Percentiles rank a stretch among this genome's conserved stretches.
Conservation (phyloP, 2,329 filamentous ascomycete species). For the Pseudogymnoascus sp. region DNA sequence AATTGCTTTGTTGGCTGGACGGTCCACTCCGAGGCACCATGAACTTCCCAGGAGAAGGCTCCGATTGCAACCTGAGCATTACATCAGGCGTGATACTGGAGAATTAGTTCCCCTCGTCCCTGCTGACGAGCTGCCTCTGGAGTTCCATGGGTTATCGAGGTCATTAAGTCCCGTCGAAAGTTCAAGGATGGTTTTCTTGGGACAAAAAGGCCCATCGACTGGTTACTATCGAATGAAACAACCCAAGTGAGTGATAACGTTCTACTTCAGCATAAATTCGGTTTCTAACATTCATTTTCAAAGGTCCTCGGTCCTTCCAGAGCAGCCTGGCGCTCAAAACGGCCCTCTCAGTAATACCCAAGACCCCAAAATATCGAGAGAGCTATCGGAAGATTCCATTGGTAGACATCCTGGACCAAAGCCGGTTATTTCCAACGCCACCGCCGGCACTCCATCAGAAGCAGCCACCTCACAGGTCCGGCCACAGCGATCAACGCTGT, state of each 20-base stretch:
- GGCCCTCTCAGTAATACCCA: not conserved
- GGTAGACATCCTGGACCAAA: not conserved
- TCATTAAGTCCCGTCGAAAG: conserved; percentile 34
- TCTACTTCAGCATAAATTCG: not conserved
- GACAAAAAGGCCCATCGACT: conserved; percentile 35
- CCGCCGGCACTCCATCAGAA: not conserved
- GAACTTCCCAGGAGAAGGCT: not conserved
- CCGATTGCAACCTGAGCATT: conserved; percentile 31
- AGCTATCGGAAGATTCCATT: not conserved
- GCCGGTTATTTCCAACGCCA: not conserved
- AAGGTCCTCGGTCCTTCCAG: not conserved
- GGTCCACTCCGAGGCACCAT: not conserved
- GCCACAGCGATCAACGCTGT: no score
- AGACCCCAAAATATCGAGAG: not conserved
- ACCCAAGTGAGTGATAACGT: not conserved
- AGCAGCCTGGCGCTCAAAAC: not conserved
- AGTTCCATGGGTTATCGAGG: conserved; percentile 35
- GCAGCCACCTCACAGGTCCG: not conserved
- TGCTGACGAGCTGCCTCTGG: conserved; percentile 45
- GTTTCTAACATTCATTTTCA: not conserved
- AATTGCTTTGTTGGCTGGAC: not conserved
- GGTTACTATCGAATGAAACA: conserved; percentile 22
- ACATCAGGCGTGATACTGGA: conserved; percentile 38
- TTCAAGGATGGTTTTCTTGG: conserved; percentile 28
- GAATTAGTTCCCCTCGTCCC: conserved; percentile 50